Evolutionary conservation across 805 yeast species (phyloP).

Genomic region (Clavispora fructus): DNA sequence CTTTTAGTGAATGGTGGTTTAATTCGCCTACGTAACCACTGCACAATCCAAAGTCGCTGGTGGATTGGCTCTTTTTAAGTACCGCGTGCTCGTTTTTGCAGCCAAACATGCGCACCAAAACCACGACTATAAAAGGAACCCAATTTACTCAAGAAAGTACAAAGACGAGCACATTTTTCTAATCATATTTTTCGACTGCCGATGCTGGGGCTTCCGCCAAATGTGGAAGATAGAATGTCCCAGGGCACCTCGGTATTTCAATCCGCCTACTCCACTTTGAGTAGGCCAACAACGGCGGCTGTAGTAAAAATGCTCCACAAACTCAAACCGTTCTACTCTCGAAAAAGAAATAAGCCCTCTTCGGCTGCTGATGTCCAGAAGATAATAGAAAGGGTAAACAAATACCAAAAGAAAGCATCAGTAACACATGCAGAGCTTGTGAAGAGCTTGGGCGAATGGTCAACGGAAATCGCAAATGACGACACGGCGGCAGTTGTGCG

Average conservation of each 20-base stretch:
- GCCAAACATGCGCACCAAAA: neutral
- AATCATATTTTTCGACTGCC: no score
- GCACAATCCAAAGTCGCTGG: no score
- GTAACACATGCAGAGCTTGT: constrained; percentile 9
- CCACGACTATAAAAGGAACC: neutral
- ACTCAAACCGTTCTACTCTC: constrained; percentile 4
- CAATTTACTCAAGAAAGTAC: neutral
- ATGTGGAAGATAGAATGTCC: neutral
- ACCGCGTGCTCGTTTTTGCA: neutral
- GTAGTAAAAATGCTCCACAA: constrained; percentile 14
- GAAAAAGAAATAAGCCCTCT: constrained; percentile 2
- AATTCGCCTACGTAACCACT: no score
- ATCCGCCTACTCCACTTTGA: constrained; percentile 8
- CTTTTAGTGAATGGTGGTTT: no score
- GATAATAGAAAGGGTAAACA: constrained; percentile 24
- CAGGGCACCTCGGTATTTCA: constrained; percentile 1
- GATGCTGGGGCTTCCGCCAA: neutral
- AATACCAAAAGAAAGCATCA: constrained; percentile 29
- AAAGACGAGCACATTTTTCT: no score
- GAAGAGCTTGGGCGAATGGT: constrained; percentile 11
- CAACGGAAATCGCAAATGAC: constrained; percentile 10
- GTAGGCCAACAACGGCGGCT: constrained; percentile 16
- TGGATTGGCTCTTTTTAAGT: neutral
- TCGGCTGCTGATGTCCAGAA: constrained; percentile 12
- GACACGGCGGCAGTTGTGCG: constrained; percentile 9